A percentile compares a stretch with the other conserved stretches of the same genome.
These are phyloP conservation scores for Metschnikowia dekortorum DNA, from an alignment of 805 yeast species.

Conservation along the genomic window DNA sequence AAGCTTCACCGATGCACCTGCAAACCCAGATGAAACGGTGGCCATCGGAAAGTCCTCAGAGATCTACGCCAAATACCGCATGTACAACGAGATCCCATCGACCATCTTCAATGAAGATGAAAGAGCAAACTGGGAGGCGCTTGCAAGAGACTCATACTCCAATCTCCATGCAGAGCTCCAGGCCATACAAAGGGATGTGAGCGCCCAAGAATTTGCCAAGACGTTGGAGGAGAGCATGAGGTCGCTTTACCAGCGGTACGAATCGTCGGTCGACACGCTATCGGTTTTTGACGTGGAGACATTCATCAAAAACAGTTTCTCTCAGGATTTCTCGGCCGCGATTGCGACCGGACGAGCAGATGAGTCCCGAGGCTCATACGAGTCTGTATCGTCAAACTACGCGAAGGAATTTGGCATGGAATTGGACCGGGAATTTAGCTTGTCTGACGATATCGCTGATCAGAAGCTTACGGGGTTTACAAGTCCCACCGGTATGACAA, in stretches of 20 bases:
- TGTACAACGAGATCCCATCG: constrained; percentile 12
- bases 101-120: constrained; percentile 19
- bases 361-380: constrained; percentile 17
- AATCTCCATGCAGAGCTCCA: constrained; percentile 21
- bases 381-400: constrained; percentile 25
- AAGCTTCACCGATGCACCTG: background rate
- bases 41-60: constrained; percentile 1
- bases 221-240: constrained; percentile 3
- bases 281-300: constrained; percentile 9
- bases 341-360: background rate
- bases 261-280: constrained; percentile 6
- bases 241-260: constrained; percentile 1
- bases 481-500: too few species aligned
- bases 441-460: constrained; percentile 2
- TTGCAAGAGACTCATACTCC: constrained; percentile 24
- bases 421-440: constrained; percentile 21
- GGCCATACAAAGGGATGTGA: constrained; percentile 18
- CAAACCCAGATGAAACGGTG: background rate
- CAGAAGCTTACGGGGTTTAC: too few species aligned
- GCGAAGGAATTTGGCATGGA: constrained; percentile 25
- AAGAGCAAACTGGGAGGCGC: constrained; percentile 21
- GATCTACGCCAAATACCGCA: constrained; percentile 11
- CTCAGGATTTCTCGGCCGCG: background rate
- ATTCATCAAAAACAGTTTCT: background rate
- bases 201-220: background rate